Evolutionary conservation across 2,329 filamentous ascomycete species (phyloP), one percentile per base, ranked within the genome.

Genomic region (Colletotrichum orbiculare): DNA sequence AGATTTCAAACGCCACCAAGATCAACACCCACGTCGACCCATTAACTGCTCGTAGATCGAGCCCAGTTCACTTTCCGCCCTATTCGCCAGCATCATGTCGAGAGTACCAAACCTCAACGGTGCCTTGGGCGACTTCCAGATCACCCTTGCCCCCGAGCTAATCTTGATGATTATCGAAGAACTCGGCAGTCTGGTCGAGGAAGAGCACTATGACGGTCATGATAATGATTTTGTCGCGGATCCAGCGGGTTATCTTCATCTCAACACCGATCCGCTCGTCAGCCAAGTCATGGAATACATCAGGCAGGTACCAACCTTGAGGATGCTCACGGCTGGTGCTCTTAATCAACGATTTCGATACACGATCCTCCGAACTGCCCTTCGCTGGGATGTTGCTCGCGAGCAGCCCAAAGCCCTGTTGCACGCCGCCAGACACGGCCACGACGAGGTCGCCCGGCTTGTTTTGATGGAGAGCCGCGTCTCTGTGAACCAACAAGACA

Each of bases 291-390:
- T 25, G 4, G 25, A 25, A 25, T 25, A 25, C 1, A 5, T 5
- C 25, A 25, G 25, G 25, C 25, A 25, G 25, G 4, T 25, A 25
- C 61, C 17, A 35, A 46, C 55, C 4, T 9, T 50, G 13, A 17
- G 34, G 33, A 49, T 64, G 61, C 43, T 64, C 15, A 42, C 45
- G 12, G 61, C 61, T 6, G 48, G 61, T 11, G 60, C 43, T 33
- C 49, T 60, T 5, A 39, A 25, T 17, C 35, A 39, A 4, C 45
- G 35, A 10, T 64, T 60, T 13, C 49, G 45, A 11, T 15, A 37
- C 5, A 47, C 2, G 2, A 60, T 54, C 33, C 38, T 47, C 12
- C n/a, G 9, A 1, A 39, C 47, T 33, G 42, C 55, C 11, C 60
- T 64, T 17, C 49, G 38, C 2, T 60, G 55, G 60, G 60, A 64